Evolutionary conservation across 2,329 filamentous ascomycete species (phyloP).

Genomic region (Sporothrix mexicana): DNA sequence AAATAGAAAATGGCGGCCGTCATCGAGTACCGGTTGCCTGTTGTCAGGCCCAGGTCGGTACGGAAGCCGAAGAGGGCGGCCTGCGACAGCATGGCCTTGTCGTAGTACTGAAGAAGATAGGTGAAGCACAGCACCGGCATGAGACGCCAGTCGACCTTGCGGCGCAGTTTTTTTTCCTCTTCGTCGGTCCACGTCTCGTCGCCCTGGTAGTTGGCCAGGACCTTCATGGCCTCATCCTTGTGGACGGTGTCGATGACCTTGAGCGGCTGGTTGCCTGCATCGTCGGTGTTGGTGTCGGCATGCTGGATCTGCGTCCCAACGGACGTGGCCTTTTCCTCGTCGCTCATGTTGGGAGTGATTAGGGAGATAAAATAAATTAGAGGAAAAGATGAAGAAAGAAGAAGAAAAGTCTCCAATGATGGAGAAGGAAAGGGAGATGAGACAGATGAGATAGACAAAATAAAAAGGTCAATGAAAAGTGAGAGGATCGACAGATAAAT

Average conservation of each 20-base stretch:
- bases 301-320: neutral
- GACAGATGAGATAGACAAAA: neutral
- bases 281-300: conserved; percentile 14
- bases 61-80: conserved; percentile 51
- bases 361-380: neutral
- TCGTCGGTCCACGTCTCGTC: conserved; percentile 28
- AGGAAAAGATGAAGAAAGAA: neutral
- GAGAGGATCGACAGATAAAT: conserved; percentile 22
- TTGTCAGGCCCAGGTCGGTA: conserved; percentile 48
- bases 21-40: conserved; percentile 52
- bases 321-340: conserved; percentile 13
- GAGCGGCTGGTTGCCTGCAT: neutral
- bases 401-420: neutral
- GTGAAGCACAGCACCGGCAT: conserved; percentile 50
- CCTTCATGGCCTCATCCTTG: conserved; percentile 31
- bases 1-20: conserved; percentile 56
- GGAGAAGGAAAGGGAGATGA: neutral
- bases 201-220: conserved; percentile 28
- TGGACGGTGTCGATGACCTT: conserved; percentile 29
- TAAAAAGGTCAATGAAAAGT: neutral
- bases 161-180: conserved; percentile 30
- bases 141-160: conserved; percentile 51
- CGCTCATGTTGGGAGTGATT: neutral
- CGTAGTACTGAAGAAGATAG: conserved; percentile 35
- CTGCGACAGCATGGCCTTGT: conserved; percentile 40